A percentile compares a stretch with the other conserved stretches of the same genome.
Conservation (phyloP, 1,139 yeast species). For the Saccharomyces hybrid region DNA sequence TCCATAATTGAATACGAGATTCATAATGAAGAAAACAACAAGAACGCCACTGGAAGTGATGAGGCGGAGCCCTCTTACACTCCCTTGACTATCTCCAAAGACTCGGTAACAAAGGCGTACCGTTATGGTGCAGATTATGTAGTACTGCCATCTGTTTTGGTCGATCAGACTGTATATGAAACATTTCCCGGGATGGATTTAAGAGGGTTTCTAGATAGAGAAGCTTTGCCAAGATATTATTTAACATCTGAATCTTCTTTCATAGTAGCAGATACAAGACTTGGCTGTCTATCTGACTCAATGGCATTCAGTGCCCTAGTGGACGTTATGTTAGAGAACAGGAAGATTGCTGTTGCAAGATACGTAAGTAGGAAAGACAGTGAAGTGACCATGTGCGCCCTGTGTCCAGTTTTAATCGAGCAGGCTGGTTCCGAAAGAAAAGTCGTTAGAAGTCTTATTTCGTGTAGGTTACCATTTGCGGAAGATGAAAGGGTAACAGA, state of each 20-base stretch:
- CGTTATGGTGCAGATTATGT: slow-evolving; percentile 61
- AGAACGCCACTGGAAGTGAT: slow-evolving; percentile 12
- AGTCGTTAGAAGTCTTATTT: slow-evolving; percentile 29
- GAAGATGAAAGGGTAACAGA: slow-evolving; percentile 67
- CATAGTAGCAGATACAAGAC: slow-evolving; percentile 40
- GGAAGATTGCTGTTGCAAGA: slow-evolving; percentile 52
- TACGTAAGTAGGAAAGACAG: slow-evolving; percentile 44
- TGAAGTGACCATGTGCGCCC: slow-evolving; percentile 49
- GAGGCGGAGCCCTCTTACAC: slow-evolving; percentile 20
- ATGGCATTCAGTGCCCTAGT: slow-evolving; percentile 47
- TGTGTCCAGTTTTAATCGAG: slow-evolving; percentile 43
- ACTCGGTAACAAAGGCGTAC: slow-evolving; percentile 43
- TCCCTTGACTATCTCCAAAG: slow-evolving; percentile 28
- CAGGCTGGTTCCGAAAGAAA: slow-evolving; percentile 12
- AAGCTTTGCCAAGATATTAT: slow-evolving; percentile 48
- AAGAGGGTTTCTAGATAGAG: slow-evolving; percentile 47
- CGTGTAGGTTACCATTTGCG: slow-evolving; percentile 56
- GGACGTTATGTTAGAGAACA: slow-evolving; percentile 42
- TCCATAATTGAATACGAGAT: slow-evolving; percentile 28
- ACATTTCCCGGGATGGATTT: slow-evolving; percentile 51
- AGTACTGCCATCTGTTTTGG: slow-evolving; percentile 41
- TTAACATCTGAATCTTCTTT: slow-evolving; percentile 52
- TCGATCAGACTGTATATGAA: slow-evolving; percentile 35
- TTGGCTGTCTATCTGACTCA: slow-evolving; percentile 35
- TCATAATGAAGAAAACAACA: slow-evolving; percentile 24